Percentiles rank a stretch among this genome's conserved stretches.
These are phyloP conservation scores for Pyricularia sp. DNA, from an alignment of 2,329 filamentous ascomycete species.

Conservation along the genomic window DNA sequence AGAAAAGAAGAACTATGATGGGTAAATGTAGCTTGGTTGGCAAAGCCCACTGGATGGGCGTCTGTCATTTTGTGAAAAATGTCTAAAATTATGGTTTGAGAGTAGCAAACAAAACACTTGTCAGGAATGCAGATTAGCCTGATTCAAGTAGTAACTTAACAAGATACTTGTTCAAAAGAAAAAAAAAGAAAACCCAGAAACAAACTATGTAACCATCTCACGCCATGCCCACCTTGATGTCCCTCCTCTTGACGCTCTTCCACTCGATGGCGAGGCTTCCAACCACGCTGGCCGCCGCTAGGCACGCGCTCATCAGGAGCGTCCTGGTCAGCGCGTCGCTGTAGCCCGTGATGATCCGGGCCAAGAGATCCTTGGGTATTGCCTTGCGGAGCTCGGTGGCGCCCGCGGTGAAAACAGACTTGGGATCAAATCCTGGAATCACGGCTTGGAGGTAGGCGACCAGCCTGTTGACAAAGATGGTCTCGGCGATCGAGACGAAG, in stretches of 20 bases:
- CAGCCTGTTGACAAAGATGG: constrained; percentile 31
- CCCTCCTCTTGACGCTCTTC: constrained; percentile 31
- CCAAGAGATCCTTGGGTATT: constrained; percentile 10
- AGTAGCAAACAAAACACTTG: no score
- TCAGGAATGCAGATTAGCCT: no score
- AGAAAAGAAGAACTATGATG: no score
- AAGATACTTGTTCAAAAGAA: no score
- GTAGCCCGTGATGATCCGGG: constrained; percentile 21
- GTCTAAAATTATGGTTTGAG: not conserved
- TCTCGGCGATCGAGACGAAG: constrained; percentile 30
- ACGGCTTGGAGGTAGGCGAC: constrained; percentile 16
- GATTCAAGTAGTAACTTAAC: no score
- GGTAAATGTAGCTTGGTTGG: no score
- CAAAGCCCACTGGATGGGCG: no score
- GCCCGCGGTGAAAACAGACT: constrained; percentile 14
- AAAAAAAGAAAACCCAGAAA: not conserved
- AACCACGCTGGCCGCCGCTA: constrained; percentile 25
- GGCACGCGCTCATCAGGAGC: constrained; percentile 22
- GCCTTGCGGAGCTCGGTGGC: constrained; percentile 13
- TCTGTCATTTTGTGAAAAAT: not conserved
- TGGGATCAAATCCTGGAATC: constrained; percentile 16
- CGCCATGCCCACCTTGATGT: constrained; percentile 7
- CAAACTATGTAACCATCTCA: not conserved
- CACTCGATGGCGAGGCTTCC: constrained; percentile 27
- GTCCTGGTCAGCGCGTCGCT: constrained; percentile 21